Evolutionary conservation across 192 early-diverging fungal genomes (phyloP).

Genomic region (Podila epigama): DNA sequence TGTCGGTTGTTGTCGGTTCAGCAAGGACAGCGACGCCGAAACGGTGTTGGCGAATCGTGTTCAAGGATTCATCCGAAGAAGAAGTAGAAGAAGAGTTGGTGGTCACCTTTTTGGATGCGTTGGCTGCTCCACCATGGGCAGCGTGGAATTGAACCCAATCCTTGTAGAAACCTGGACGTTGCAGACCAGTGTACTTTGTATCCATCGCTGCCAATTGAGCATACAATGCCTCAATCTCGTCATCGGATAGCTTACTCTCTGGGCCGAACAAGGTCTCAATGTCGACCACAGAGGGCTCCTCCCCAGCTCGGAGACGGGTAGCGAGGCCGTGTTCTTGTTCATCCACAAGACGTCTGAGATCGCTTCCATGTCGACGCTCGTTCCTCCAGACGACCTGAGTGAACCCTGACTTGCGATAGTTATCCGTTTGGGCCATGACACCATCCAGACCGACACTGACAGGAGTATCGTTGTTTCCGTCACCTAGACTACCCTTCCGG

Average conservation of each 20-base stretch:
- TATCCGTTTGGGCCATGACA: conserved; percentile 26
- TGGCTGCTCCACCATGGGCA: too few species aligned
- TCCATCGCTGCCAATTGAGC: conserved; percentile 18
- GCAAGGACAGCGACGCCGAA: conserved; percentile 15
- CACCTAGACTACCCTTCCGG: conserved; percentile 1
- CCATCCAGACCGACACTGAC: conserved; percentile 21
- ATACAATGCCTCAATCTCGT: neutral
- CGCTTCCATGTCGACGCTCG: conserved; percentile 33
- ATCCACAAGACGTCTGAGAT: neutral
- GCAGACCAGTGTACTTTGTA: conserved; percentile 15
- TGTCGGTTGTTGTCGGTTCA: too few species aligned
- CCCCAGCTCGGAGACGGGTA: neutral
- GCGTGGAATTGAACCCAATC: conserved; percentile 28
- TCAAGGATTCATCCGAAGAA: too few species aligned
- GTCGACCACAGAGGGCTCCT: conserved; percentile 7
- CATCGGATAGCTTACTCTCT: neutral
- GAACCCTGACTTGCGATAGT: conserved; percentile 38
- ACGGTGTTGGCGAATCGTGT: conserved; percentile 10
- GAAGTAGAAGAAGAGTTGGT: too few species aligned
- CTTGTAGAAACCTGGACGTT: conserved; percentile 18
- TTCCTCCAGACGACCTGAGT: conserved; percentile 10
- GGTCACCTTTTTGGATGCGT: too few species aligned
- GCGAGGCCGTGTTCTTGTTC: conserved; percentile 7
- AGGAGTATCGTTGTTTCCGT: neutral
- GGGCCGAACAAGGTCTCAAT: conserved; percentile 1